Conservation (phyloP, 495 filamentous ascomycete species). For the Trichoderma gamsii region DNA sequence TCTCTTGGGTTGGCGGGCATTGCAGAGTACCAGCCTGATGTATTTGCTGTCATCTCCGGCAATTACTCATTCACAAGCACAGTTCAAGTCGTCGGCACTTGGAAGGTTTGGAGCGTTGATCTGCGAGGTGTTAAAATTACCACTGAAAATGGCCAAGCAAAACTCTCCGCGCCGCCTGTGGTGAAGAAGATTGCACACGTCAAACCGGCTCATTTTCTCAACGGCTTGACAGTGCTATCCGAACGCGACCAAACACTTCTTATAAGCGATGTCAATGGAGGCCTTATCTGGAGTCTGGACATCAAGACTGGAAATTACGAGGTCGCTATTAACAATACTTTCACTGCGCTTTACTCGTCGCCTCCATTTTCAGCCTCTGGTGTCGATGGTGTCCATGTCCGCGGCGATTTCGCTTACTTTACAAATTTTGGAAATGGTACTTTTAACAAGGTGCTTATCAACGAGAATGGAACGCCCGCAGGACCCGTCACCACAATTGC, state of each 20-base stretch:
- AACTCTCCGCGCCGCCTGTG: conserved; percentile 5
- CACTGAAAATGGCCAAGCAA: background rate
- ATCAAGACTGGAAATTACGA: conserved; percentile 16
- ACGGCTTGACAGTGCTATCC: conserved; percentile 22
- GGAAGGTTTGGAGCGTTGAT: conserved; percentile 24
- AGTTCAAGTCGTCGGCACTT: conserved; percentile 24
- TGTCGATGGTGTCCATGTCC: conserved; percentile 19
- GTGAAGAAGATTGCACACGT: conserved; percentile 25
- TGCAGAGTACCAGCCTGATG: conserved; percentile 28
- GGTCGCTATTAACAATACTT: conserved; percentile 19
- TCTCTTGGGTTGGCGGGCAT: conserved; percentile 27
- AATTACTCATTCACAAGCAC: conserved; percentile 24
- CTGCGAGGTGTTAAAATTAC: conserved; percentile 2
- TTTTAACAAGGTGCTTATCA: conserved; percentile 21
- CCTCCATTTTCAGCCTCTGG: conserved; percentile 17
- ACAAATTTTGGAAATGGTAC: conserved; percentile 15
- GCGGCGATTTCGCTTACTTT: conserved; percentile 16
- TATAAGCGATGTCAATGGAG: conserved; percentile 18
- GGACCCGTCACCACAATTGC: conserved; percentile 18
- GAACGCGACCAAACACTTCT: conserved; percentile 18
- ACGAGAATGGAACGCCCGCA: conserved; percentile 18
- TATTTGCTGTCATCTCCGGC: conserved; percentile 31
- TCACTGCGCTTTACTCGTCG: conserved; percentile 8
- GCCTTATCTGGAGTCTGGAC: conserved; percentile 18
- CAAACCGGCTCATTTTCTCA: conserved; percentile 27